Evolutionary conservation across 768 basidiomycete genomes (phyloP).

Genomic region (Tricholomella constricta): DNA sequence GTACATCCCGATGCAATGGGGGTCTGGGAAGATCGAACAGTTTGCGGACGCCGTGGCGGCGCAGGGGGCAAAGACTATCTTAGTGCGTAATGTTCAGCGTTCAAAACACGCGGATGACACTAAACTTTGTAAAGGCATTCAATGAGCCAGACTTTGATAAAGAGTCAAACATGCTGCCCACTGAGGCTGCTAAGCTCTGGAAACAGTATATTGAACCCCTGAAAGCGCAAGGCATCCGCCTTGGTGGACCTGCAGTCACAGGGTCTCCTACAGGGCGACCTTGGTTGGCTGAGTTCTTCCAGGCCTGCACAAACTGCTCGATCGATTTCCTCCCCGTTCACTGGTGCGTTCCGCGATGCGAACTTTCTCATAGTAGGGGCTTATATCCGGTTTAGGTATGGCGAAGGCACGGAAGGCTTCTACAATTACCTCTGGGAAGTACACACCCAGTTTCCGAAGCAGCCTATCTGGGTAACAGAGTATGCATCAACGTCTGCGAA

Average conservation of each 20-base stretch:
- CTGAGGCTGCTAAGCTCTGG: constrained; percentile 56
- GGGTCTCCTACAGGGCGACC: constrained; percentile 50
- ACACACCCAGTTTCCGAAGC: constrained; percentile 48
- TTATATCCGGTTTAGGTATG: constrained; percentile 48
- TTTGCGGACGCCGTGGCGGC: constrained; percentile 40
- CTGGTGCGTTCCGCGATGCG: constrained; percentile 33
- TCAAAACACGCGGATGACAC: constrained; percentile 31
- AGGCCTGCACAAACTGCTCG: constrained; percentile 50
- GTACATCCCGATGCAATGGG: constrained; percentile 59
- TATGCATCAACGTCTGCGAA: constrained; percentile 57
- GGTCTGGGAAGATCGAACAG: constrained; percentile 38
- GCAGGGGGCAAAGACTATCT: constrained; percentile 49
- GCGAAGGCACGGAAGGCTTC: constrained; percentile 54
- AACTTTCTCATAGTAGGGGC: constrained; percentile 25
- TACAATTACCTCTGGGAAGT: constrained; percentile 56
- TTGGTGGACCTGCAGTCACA: constrained; percentile 63
- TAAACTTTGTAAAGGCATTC: constrained; percentile 42
- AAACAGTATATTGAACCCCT: constrained; percentile 58
- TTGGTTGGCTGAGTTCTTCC: constrained; percentile 57
- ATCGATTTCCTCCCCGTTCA: constrained; percentile 54
- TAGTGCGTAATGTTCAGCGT: constrained; percentile 36
- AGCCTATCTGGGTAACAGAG: constrained; percentile 67
- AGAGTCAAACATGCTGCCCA: constrained; percentile 47
- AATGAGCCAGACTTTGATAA: constrained; percentile 57
- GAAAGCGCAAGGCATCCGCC: constrained; percentile 45